Percentiles rank a stretch among this genome's conserved stretches.
Conservation (phyloP, 2,329 filamentous ascomycete species). For the Colletotrichum liriopes region DNA sequence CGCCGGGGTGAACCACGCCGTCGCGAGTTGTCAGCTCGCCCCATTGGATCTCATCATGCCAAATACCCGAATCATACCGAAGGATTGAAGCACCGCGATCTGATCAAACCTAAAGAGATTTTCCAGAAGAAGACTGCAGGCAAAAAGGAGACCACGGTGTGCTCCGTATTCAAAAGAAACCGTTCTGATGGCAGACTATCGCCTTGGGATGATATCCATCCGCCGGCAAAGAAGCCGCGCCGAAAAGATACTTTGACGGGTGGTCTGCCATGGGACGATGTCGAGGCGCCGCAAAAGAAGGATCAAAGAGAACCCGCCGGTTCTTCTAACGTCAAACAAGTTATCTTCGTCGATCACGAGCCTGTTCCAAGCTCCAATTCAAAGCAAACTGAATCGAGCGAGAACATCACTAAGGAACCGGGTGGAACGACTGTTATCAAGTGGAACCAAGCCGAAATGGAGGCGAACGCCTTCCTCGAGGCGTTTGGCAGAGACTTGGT, state of each 20-base stretch:
- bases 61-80: neutral
- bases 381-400: neutral
- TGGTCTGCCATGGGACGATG: constrained; percentile 24
- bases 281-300: neutral
- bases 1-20: neutral
- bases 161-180: neutral
- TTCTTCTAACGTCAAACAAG: neutral
- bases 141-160: neutral
- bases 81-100: neutral
- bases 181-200: constrained; percentile 46
- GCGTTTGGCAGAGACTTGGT: constrained; percentile 9
- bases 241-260: neutral
- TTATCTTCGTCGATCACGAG: neutral
- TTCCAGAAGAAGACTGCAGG: neutral
- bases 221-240: constrained; percentile 21
- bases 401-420: no score
- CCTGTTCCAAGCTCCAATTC: neutral
- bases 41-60: neutral
- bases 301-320: neutral
- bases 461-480: constrained; percentile 20
- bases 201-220: constrained; percentile 47
- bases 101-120: neutral
- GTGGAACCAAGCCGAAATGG: constrained; percentile 5
- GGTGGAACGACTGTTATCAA: neutral
- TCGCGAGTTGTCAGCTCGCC: neutral